These are phyloP conservation scores for Pseudomonodictys pantanalensis DNA, from an alignment of 495 filamentous ascomycete species.

Conservation along the genomic window DNA sequence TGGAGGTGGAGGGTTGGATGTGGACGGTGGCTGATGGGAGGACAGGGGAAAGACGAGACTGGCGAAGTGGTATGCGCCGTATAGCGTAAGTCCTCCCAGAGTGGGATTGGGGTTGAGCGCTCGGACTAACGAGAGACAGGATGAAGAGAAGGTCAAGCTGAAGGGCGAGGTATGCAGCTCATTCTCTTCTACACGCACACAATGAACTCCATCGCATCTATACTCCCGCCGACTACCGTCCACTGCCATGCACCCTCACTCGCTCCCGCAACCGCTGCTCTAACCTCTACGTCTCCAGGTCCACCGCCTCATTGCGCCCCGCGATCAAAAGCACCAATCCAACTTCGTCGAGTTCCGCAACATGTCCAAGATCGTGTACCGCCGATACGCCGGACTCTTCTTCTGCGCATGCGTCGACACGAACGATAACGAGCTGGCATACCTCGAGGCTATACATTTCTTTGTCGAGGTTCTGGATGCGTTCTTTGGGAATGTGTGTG, in stretches of 20 bases:
- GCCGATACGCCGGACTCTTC: constrained; percentile 94
- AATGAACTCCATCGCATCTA: neutral
- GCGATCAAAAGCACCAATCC: constrained; percentile 98
- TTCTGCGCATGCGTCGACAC: constrained; percentile 99
- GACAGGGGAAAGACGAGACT: constrained; percentile 97
- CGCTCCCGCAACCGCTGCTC: neutral
- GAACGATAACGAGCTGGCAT: constrained; percentile 97
- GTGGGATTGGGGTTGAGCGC: constrained; percentile 6
- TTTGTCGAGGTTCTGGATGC: constrained; percentile 97
- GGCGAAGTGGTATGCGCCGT: constrained; percentile 98
- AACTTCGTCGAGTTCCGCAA: constrained; percentile 97
- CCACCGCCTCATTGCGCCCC: constrained; percentile 93
- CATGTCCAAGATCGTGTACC: constrained; percentile 85
- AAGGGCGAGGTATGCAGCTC: constrained; percentile 52
- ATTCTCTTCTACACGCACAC: neutral
- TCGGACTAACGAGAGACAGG: constrained; percentile 43
- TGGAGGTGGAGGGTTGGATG: neutral
- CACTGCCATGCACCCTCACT: neutral
- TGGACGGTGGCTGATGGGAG: too few species aligned
- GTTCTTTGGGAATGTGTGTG: constrained; percentile 99
- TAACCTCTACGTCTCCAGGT: constrained; percentile 55
- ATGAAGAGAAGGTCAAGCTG: constrained; percentile 93
- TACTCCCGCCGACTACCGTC: neutral
- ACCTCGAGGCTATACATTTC: constrained; percentile 97
- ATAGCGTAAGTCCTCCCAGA: constrained; percentile 58